Evolutionary conservation across 805 yeast genomes (phyloP).

Genomic region (Candida endomychidarum): DNA sequence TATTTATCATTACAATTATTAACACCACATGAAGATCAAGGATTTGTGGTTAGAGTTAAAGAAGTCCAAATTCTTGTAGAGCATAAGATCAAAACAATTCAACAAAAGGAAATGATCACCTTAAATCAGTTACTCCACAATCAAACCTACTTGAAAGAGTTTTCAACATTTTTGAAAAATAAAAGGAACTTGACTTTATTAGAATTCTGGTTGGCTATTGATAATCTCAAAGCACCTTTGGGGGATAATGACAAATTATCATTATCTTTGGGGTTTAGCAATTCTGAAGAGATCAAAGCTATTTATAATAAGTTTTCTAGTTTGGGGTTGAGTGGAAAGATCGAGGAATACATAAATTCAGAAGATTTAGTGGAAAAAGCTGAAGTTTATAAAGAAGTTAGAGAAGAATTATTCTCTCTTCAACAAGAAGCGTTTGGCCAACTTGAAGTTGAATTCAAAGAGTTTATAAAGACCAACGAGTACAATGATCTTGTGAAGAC

Average conservation of each 20-base stretch:
- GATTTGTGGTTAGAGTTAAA: constrained; percentile 9
- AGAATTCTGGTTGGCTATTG: constrained; percentile 67
- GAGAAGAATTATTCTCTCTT: constrained; percentile 56
- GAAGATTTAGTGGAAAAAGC: constrained; percentile 13
- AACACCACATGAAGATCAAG: constrained; percentile 19
- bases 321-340: constrained; percentile 21
- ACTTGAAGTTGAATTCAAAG: constrained; percentile 41
- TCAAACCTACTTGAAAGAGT: constrained; percentile 39
- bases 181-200: constrained; percentile 31
- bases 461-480: constrained; percentile 9
- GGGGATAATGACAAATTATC: constrained; percentile 41
- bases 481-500: constrained; percentile 7
- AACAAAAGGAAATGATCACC: constrained; percentile 19
- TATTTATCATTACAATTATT: constrained; percentile 48
- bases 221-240: constrained; percentile 69
- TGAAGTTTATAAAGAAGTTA: constrained; percentile 48
- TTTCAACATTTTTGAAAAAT: constrained; percentile 22
- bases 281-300: constrained; percentile 51
- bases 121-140: constrained; percentile 48
- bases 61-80: constrained; percentile 15
- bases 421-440: constrained; percentile 54
- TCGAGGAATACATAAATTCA: constrained; percentile 25
- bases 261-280: constrained; percentile 43
- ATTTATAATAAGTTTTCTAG: constrained; percentile 26
- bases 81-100: constrained; percentile 15